A percentile compares a stretch with the other conserved stretches of the same genome.
These are phyloP conservation scores for Tremella fuciformis DNA, from an alignment of 768 basidiomycete genomes.

Conservation along the genomic window DNA sequence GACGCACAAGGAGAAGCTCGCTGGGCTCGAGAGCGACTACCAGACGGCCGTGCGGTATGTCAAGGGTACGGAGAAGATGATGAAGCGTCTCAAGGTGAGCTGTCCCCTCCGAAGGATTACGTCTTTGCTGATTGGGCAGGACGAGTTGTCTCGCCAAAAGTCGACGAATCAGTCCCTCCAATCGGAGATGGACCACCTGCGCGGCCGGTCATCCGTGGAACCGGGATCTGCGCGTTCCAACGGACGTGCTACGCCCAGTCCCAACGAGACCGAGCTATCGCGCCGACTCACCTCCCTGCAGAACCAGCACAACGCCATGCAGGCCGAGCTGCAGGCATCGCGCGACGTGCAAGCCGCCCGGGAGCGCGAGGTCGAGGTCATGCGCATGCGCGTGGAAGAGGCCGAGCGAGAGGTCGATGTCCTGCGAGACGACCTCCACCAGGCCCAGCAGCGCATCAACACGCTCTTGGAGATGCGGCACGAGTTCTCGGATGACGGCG, in stretches of 20 bases:
- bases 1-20: constrained; percentile 72
- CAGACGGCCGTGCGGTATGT: constrained; percentile 95
- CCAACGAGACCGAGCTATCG: constrained; percentile 26
- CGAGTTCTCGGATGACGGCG: constrained; percentile 14
- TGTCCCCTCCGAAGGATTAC: not conserved
- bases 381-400: constrained; percentile 42
- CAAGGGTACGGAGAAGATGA: constrained; percentile 97
- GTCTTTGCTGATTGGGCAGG: constrained; percentile 22
- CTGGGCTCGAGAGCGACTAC: constrained; percentile 92
- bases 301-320: constrained; percentile 37
- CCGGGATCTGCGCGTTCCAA: constrained; percentile 55
- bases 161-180: constrained; percentile 73
- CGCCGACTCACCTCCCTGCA: constrained; percentile 37
- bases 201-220: constrained; percentile 62
- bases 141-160: constrained; percentile 86
- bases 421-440: constrained; percentile 43
- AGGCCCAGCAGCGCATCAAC: constrained; percentile 39
- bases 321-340: constrained; percentile 47
- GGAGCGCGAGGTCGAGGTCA: constrained; percentile 48
- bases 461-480: constrained; percentile 38
- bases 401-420: constrained; percentile 42
- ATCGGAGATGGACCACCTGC: constrained; percentile 70
- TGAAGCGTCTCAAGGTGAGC: constrained; percentile 80
- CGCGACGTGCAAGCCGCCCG: constrained; percentile 46
- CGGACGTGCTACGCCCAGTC: constrained; percentile 45